Percentiles rank a stretch among this genome's conserved stretches.
Conservation (phyloP, 2,329 filamentous ascomycete species). For the Boeremia exigua region DNA sequence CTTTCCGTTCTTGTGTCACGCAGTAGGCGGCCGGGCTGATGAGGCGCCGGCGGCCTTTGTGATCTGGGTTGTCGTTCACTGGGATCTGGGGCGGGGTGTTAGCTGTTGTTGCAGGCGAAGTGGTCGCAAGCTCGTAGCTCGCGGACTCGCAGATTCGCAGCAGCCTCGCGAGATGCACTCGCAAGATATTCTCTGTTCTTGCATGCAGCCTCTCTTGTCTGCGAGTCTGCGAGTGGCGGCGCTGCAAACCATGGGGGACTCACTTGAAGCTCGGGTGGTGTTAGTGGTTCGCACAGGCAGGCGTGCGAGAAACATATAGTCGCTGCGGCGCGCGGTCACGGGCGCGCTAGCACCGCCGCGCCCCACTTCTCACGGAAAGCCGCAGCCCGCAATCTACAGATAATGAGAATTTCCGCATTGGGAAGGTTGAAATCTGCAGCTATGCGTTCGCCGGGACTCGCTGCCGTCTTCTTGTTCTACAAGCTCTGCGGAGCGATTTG, state of each 20-base stretch:
- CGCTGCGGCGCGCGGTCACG: background rate
- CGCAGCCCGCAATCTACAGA: background rate
- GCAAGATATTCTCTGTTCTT: background rate
- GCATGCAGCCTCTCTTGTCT: no score
- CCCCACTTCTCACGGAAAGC: no score
- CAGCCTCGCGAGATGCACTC: background rate
- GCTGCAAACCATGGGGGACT: background rate
- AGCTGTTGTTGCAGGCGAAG: background rate
- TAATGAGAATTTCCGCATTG: background rate
- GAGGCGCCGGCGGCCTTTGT: slow-evolving; percentile 30
- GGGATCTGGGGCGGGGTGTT: slow-evolving; percentile 23
- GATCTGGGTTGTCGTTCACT: slow-evolving; percentile 37
- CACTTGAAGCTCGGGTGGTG: background rate
- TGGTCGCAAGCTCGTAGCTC: no score
- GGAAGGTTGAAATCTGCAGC: background rate
- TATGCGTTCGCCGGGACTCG: no score
- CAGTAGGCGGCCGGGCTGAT: slow-evolving; percentile 30
- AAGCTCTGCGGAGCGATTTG: no score
- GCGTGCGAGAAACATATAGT: no score
- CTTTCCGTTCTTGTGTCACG: slow-evolving; percentile 45
- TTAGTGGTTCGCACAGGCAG: no score
- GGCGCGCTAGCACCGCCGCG: background rate
- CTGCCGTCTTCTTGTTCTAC: background rate
- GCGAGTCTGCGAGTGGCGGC: no score
- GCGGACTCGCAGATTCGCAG: background rate